Base-by-base conservation (phyloP, 2,329 filamentous ascomycete species). In the Diaporthe longicolla region DNA sequence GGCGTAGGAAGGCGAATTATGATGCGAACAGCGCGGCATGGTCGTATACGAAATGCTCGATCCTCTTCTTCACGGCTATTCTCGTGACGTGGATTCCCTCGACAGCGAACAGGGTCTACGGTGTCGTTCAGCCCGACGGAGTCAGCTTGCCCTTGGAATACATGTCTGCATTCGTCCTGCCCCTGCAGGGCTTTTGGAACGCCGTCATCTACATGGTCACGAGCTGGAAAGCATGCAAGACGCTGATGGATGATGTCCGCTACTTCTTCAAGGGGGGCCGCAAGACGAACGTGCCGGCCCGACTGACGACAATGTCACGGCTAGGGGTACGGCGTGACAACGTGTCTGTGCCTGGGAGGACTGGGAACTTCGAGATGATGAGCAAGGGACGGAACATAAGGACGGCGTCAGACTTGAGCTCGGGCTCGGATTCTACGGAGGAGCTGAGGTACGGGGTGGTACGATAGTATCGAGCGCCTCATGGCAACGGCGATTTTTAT, bases 181-280 rank as follows among this genome's bases (percentile, higher is more conserved):
- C 94, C 0, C 87, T 95, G 0, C 94, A 97, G 80, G 94, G 94
- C 0, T 93, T 95, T 79, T 97, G 94, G 94, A 97, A 97, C 81
- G 90, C 92, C 24, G 82, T 93, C 73, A 94, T 97, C 77, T 97
- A 97, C 82, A 83, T 91, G 21, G 87, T 89, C 15, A 94, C 93
- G 1, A 94, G 92, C 8, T 90, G 91, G 86, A 83, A 88, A 66
- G 92, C 92, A 0, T 92, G 91, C 79, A 88, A 87, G 79, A 82
- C 83, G 43, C 81, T 90, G 37, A 82, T 81, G 70, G 78, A 79
- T 13, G 85, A 87, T 61, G 73, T 86, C n/a, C 24, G 55, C 24
- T 13, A 43, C 15, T 52, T 19, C n/a, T 71, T 65, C 55, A 50
- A 10, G 48, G 43, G 65, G 2, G n/a, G 26, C 21, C 55, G 24